Conservation (phyloP, 140 eudicot genomes). For the Senecio squalidus region DNA sequence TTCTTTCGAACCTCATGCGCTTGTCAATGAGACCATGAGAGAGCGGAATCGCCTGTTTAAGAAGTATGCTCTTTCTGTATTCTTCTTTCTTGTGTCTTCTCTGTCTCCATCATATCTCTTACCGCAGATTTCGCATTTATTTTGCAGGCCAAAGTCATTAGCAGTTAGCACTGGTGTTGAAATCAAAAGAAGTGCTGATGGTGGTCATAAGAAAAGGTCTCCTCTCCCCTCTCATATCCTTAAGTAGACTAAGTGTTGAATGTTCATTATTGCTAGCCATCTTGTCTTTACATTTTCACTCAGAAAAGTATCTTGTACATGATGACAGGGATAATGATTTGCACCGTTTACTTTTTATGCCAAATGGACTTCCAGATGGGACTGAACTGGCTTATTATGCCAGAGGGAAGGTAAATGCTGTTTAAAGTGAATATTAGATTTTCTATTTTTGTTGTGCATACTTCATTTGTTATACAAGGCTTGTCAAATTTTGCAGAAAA, state of each 20-base stretch:
- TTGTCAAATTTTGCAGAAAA: conserved; percentile 42
- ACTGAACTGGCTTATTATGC: conserved; percentile 83
- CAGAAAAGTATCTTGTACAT: conserved; percentile 7
- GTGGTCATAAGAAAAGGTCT: conserved; percentile 74
- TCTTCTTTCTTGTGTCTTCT: background rate
- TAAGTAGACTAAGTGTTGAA: background rate
- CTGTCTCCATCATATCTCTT: background rate
- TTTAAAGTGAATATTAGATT: background rate
- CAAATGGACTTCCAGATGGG: conserved; percentile 95
- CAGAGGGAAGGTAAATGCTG: conserved; percentile 70
- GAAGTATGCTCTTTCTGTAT: conserved; percentile 34
- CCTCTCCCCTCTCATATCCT: background rate
- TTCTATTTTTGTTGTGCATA: conserved; percentile 1
- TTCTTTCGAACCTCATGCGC: conserved; percentile 31
- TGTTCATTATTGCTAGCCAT: background rate
- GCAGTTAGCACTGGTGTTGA: conserved; percentile 40
- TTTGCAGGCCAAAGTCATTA: conserved; percentile 60
- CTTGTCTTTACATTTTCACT: background rate
- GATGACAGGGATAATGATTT: conserved; percentile 84
- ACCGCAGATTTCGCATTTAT: conserved; percentile 15
- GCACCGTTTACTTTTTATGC: conserved; percentile 82
- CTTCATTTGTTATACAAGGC: background rate
- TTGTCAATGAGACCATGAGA: conserved; percentile 29
- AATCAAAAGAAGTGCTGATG: conserved; percentile 41
- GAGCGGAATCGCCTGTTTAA: conserved; percentile 47